Evolutionary conservation across 2,329 filamentous ascomycete species (phyloP), one percentile per base, ranked within the genome.

Genomic region (Arthrocladium fulminans): DNA sequence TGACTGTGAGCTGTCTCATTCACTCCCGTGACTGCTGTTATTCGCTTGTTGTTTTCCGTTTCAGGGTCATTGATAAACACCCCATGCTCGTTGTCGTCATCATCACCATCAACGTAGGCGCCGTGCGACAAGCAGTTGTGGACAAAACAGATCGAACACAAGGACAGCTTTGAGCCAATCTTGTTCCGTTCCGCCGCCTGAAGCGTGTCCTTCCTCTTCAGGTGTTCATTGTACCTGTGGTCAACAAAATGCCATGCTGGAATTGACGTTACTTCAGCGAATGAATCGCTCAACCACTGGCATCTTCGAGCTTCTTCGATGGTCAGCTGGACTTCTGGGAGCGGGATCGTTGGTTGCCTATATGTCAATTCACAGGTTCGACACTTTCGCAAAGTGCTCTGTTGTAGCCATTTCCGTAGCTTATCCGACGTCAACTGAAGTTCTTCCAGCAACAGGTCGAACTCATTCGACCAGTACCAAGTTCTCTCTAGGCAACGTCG

Each of bases 41-140:
- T n/a, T 40, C 54, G 35, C n/a, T 48, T 38, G 30, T 60, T 60
- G 23, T 52, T 48, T 20, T 54, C 35, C 4, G 43, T 24, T 47
- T 59, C 57, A 12, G 50, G 24, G 25, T 60, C 55, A 38, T 59
- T 54, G 24, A 58, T 49, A 41, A 52, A 50, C 8, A 50, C 45
- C n/a, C 54, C 51, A 41, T 47, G 34, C 24, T 52, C 51, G 27
- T 54, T 47, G n/a, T 30, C 6, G 17, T 51, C 47, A 13, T 44
- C 41, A 23, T 48, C 41, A 5, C 45, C 52, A 17, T 59, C 56
- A 13, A 53, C 39, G 32, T 50, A 59, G 1, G 52, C 48, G 5
- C 57, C 57, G 47, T 60, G 57, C 22, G 47, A 44, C n/a, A 54
- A 51, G 45, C 57, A 60, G n/a, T 54, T 45, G 42, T 56, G 54